Evolutionary conservation across 1,139 yeast genomes (phyloP), one percentile per base, ranked within the genome.

Genomic region (Blastobotrys apis): DNA sequence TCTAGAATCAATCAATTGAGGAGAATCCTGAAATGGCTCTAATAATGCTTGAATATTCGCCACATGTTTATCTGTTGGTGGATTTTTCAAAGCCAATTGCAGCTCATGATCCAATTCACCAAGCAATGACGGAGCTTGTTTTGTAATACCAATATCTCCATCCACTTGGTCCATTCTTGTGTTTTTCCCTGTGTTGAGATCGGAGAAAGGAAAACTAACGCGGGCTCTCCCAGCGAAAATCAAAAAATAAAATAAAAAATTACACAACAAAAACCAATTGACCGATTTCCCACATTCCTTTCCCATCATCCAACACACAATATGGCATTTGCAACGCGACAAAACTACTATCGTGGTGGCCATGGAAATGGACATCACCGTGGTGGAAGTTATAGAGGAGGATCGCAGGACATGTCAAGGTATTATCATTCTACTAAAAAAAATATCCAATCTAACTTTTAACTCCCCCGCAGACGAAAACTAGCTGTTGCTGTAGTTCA

Each of bases 1-100:
- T 9, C 51, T 49, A 15, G 62, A 51, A 47, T 68, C 73, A 4
- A 68, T 51, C 19, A 68, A 54, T 45, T 63, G 66, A 1, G 71
- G 70, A 15, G 58, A 55, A 19, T 58, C 63, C 47, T 65, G 71
- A 45, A 63, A 65, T 13, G 55, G 58, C 13, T 60, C 64, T 12
- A 63, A 39, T 23, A 53, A 19, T 12, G 37, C 25, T 9, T 35
- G 39, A 20, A 49, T 20, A 5, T 31, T 46, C 16, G 19, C 21
- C 16, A 40, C 42, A 4, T 40, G 43, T 16, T 20, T 16, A 4
- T 41, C 43, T 4, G 30, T 29, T 10, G 25, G 26, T n/a, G 17
- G 33, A 12, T 37, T 13, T n/a, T 25, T 20, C 30, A 37, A 33
- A 2, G 48, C 39, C 20, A 32, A 37, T 17, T 9, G 31, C 9